Evolutionary conservation across 306 rosid species (phyloP), one percentile per base, ranked within the genome.

Genomic region (Abrus precatorius): DNA sequence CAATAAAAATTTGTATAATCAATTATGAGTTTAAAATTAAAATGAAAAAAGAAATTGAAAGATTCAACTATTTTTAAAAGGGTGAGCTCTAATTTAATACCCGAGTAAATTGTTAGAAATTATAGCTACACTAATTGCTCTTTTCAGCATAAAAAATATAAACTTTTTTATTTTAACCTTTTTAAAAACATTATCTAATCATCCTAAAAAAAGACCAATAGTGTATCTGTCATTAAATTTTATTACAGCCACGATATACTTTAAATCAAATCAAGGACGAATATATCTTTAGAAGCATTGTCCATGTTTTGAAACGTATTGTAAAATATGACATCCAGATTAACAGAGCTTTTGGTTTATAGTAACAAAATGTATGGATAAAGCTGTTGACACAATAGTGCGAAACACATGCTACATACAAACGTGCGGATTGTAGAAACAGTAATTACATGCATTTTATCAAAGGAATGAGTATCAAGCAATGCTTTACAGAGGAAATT

Each of bases 401-500:
- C 29, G 49, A 14, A 34, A 45, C 49, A 43, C 57, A 45, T 29
- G 41, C 28, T 2, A 36, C 43, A 43, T 36, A 36, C 40, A 36
- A 2, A 12, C 20, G 53, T 33, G 43, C 41, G 40, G 13, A 57
- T 11, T 5, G 34, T 36, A 61, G 69, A 62, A 33, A 45, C 27
- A 77, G 64, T 43, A 61, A 32, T 61, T 7, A 44, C 71, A 49
- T 6, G 30, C 27, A 44, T 13, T 50, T 41, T 55, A 63, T 10
- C 41, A 54, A 20, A 52, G 3, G 33, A 34, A 59, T 75, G 48
- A 45, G 34, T 57, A 27, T 40, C 5, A 52, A 36, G 71, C 49
- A 83, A 49, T 33, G 33, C 52, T 78, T 63, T 83, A 73, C 55
- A 63, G 36, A 34, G 40, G 20, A 69, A 40, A 12, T 41, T 52